Evolutionary conservation across 352 stramenopile species (phyloP), one percentile per base, ranked within the genome.

Genomic region (Elongisporangium senticosum): DNA sequence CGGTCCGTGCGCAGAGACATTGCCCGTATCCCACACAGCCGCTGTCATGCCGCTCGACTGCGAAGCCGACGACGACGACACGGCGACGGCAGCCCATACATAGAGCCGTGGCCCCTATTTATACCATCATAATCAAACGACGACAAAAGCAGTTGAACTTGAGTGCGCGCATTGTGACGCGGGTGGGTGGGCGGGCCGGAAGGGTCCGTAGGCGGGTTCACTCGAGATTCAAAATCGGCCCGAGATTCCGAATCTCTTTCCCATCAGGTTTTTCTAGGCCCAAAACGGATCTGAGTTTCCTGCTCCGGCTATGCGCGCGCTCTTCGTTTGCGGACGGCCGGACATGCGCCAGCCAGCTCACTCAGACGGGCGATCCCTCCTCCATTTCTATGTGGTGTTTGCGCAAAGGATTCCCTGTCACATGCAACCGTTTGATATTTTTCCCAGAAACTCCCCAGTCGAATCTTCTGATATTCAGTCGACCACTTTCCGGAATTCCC

Each of bases 111-210:
- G 33, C 11, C 13, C 33, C 33, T 43, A 43, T 43, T 43, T 43
- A 43, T 43, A 43, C 33, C 33, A 10, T 43, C 33, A 43, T 43
- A 8, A 43, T 17, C 33, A 43, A 43, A 43, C 33, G 33, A 43
- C 33, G 33, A 43, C 33, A 7, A 7, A 4, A 19, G 15, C 51
- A 39, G 28, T 56, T 56, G 52, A 49, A 56, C 52, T 56, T 56
- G 52, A 56, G 47, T 49, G 26, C 47, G 17, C 19, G 23, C 13
- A 11, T 43, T 43, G 33, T 17, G 33, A 43, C 13, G 52, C 28
- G 15, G 52, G 40, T 49, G 40, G 10, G 40, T 49, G 15, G 10
- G 39, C 33, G 39, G 15, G n/a, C n/a, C n/a, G n/a, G n/a, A n/a
- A n/a, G n/a, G n/a, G n/a, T n/a, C n/a, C n/a, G n/a, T n/a, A n/a